Evolutionary conservation across 306 rosid genomes (phyloP).

Genomic region (Cucurbita moschata): DNA sequence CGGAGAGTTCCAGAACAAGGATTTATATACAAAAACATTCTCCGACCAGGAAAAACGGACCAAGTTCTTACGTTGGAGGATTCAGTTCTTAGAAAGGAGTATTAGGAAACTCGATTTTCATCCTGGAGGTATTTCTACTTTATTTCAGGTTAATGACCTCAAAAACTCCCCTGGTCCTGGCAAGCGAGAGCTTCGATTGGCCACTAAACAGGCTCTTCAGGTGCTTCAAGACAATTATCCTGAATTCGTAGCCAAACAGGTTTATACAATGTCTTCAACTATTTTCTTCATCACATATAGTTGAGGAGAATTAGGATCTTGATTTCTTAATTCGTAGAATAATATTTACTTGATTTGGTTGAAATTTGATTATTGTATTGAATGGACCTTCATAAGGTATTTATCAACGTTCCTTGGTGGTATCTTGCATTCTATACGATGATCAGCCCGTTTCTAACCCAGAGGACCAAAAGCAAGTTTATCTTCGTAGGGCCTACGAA

Average conservation of each 20-base stretch:
- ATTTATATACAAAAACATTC: conserved; percentile 52
- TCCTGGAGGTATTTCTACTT: conserved; percentile 51
- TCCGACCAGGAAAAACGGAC: conserved; percentile 36
- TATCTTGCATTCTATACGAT: conserved; percentile 38
- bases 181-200: conserved; percentile 56
- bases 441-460: conserved; percentile 41
- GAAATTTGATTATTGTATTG: not conserved
- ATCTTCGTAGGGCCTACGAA: conserved; percentile 26
- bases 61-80: conserved; percentile 64
- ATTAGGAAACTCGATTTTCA: conserved; percentile 62
- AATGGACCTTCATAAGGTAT: conserved; percentile 19
- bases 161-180: conserved; percentile 76
- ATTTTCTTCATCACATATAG: not conserved
- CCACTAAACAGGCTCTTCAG: conserved; percentile 75
- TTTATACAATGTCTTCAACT: not conserved
- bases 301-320: not conserved
- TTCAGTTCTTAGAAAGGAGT: conserved; percentile 74
- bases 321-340: too few relatives aligned
- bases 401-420: conserved; percentile 58
- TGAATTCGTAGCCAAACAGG: conserved; percentile 90
- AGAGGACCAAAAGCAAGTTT: conserved; percentile 53
- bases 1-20: conserved; percentile 89
- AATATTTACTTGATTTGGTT: not conserved
- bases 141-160: conserved; percentile 77
- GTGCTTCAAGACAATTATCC: conserved; percentile 93